phyloP scores from a whole-genome alignment of 371 early-diverging fungal species.

The Syncephalastrum racemosum region DNA sequence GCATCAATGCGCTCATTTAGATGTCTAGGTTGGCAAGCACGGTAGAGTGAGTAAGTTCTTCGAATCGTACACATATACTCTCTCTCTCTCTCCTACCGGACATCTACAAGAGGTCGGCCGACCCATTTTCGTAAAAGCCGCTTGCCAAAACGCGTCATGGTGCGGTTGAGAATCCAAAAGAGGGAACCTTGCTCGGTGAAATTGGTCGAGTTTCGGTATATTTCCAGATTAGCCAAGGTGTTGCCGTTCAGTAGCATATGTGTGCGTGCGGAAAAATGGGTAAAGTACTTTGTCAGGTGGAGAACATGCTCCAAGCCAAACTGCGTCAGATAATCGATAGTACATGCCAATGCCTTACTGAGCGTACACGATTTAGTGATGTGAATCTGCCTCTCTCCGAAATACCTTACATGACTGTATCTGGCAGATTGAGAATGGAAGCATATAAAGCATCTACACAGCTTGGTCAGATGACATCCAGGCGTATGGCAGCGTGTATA shows the following conservation, averaged over 20 bases:
- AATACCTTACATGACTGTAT: slow-evolving; percentile 29
- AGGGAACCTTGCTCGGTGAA: slow-evolving; percentile 54
- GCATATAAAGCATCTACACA: slow-evolving; percentile 14
- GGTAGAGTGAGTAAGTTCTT: not conserved
- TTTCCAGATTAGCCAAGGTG: slow-evolving; percentile 74
- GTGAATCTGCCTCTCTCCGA: not conserved
- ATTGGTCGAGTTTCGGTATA: slow-evolving; percentile 65
- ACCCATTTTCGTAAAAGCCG: slow-evolving; percentile 82
- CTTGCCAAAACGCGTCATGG: slow-evolving; percentile 72
- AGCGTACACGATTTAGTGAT: not conserved
- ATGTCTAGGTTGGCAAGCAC: slow-evolving; percentile 20
- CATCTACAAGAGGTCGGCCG: slow-evolving; percentile 67
- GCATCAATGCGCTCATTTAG: slow-evolving; percentile 73
- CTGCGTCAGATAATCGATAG: slow-evolving; percentile 61
- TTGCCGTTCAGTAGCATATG: slow-evolving; percentile 80
- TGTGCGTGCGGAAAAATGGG: slow-evolving; percentile 63
- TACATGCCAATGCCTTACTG: slow-evolving; percentile 52
- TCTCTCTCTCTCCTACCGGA: slow-evolving; percentile 17
- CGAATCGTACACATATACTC: not conserved
- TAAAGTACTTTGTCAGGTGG: slow-evolving; percentile 57
- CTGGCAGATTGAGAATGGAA: slow-evolving; percentile 30
- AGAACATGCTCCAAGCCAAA: slow-evolving; percentile 64
- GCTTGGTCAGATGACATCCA: not conserved
- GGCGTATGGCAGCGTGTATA: no score
- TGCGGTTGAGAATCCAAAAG: slow-evolving; percentile 68